Percentiles rank a stretch among this genome's conserved stretches.
Evolutionary conservation across 2,329 filamentous ascomycete genomes (phyloP).

Genomic region (Cyphellophora europaea): DNA sequence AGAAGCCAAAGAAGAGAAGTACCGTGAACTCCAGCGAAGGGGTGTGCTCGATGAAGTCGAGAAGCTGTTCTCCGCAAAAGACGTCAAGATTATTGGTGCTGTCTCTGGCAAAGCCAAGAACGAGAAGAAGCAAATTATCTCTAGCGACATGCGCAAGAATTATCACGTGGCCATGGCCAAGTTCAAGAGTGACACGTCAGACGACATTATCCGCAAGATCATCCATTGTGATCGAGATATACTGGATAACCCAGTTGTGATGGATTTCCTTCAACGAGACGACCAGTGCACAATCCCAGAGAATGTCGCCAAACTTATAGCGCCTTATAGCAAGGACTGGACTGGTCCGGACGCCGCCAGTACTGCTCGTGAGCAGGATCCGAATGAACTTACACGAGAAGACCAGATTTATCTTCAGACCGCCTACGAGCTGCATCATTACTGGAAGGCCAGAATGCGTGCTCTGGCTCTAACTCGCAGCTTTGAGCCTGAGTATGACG

Average conservation of each 20-base stretch:
- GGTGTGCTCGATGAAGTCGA: constrained; percentile 97
- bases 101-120: constrained; percentile 62
- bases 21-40: constrained; percentile 82
- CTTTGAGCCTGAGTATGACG: constrained; percentile 83
- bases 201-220: constrained; percentile 83
- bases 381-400: constrained; percentile 77
- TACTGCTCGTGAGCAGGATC: constrained; percentile 75
- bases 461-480: constrained; percentile 75
- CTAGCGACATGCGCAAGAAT: constrained; percentile 75
- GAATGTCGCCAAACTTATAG: constrained; percentile 82
- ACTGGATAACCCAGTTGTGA: constrained; percentile 79
- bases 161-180: constrained; percentile 93
- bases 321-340: constrained; percentile 94
- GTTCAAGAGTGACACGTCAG: constrained; percentile 73
- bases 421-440: constrained; percentile 88
- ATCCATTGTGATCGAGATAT: constrained; percentile 90
- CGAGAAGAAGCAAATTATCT: constrained; percentile 97
- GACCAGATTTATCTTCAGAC: constrained; percentile 94
- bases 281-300: constrained; percentile 89
- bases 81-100: constrained; percentile 77
- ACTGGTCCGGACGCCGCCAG: constrained; percentile 74
- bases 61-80: constrained; percentile 93
- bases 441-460: constrained; percentile 97
- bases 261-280: constrained; percentile 92
- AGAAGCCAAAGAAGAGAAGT: constrained; percentile 89